These are phyloP conservation scores for Diutina rugosa DNA, from an alignment of 1,139 yeast species.

Conservation along the genomic window DNA sequence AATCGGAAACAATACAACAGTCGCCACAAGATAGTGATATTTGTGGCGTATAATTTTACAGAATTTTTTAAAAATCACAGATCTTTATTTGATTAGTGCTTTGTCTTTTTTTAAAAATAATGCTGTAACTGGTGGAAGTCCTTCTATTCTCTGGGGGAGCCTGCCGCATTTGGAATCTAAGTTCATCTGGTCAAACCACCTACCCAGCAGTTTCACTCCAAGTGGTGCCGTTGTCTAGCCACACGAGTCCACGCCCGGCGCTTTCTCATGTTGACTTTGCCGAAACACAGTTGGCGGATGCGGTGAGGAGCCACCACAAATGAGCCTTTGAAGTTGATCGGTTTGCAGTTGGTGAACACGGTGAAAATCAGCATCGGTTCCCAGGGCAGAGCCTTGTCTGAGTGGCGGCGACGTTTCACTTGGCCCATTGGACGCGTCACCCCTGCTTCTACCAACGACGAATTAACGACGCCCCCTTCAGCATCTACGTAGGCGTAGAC, in stretches of 20 bases:
- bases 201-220: constrained; percentile 11
- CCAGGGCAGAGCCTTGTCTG: constrained; percentile 3
- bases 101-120: no score
- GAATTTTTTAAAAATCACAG: no score
- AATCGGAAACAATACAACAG: no score
- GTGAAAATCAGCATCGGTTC: constrained; percentile 8
- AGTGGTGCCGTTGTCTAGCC: not conserved
- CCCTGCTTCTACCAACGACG: not conserved
- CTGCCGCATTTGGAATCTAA: not conserved
- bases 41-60: no score
- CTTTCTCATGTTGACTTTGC: constrained; percentile 24
- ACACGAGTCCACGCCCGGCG: constrained; percentile 20
- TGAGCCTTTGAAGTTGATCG: constrained; percentile 4
- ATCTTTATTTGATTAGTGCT: no score
- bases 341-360: constrained; percentile 7
- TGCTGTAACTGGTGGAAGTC: no score
- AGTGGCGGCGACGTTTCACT: not conserved
- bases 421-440: not conserved
- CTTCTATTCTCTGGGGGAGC: not conserved
- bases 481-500: not conserved
- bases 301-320: not conserved
- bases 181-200: constrained; percentile 27
- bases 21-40: no score
- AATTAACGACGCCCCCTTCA: not conserved
- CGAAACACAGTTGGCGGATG: constrained; percentile 18